Evolutionary conservation across 75 land plant species (phyloP), one percentile per base, ranked within the genome.

Genomic region (Selaginella moellendorffii): DNA sequence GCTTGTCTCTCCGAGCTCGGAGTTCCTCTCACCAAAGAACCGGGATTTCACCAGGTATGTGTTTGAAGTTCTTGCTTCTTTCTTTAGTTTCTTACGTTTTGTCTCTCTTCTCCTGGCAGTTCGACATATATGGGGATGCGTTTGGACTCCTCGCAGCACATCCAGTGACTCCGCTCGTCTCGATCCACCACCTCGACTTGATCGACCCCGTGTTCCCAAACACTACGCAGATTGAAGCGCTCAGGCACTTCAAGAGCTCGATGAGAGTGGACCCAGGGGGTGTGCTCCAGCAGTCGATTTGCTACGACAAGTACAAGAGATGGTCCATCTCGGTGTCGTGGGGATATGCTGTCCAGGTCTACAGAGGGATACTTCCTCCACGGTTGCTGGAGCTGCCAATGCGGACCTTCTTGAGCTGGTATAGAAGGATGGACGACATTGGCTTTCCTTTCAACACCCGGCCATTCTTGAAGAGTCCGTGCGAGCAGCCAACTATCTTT

Each of bases 271-370:
- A 91, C 59, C 71, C 83, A 2, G 70, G 69, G 21, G 77, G 89
- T 28, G 62, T 82, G 62, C 61, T 91, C 23, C 97, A 91, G 70
- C 88, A 91, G 64, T 72, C 84, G 0, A 76, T 91, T 36, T 82
- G 88, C 54, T 91, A 91, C 60, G 83, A 85, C 21, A 67, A 71
- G 1, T 69, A 67, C 58, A 75, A 62, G 2, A 75, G 69, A 31
- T 76, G 71, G 63, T 88, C 95, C 0, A 59, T 91, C 23, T 88
- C 95, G 0, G 53, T 91, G 0, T 88, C 97, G 1, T 83, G 85
- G 81, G 97, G 97, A 2, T 91, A 88, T 59, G 75, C 73, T 12
- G 80, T 88, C 65, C 86, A 82, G 42, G 75, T 88, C 1, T 84
- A 64, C 67, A 75, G 72, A 58, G 65, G 80, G 0, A 78, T 85